phyloP scores from a whole-genome alignment of 2,329 filamentous ascomycete species.

The Ophiostoma sp. region DNA sequence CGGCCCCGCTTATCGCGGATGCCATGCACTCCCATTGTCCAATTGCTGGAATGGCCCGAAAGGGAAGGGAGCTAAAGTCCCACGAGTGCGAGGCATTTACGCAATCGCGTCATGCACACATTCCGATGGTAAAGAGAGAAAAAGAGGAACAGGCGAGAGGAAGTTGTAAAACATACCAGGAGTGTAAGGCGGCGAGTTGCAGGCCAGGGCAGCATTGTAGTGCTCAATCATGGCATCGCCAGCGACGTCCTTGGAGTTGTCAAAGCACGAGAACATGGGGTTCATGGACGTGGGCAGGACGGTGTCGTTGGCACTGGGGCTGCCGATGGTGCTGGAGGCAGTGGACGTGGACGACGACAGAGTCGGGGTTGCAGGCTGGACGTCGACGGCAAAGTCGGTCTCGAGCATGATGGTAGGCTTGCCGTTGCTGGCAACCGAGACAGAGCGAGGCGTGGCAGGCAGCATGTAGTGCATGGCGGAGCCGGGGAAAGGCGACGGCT shows the following conservation, averaged over 20 bases:
- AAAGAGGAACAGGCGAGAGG: neutral
- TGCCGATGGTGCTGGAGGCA: conserved; percentile 78
- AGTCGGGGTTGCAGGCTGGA: conserved; percentile 78
- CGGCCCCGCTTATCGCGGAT: conserved; percentile 8
- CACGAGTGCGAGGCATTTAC: conserved; percentile 15
- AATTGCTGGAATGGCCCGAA: conserved; percentile 3
- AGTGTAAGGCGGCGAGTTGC: conserved; percentile 72
- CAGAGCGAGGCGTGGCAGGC: conserved; percentile 52
- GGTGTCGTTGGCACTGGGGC: conserved; percentile 67
- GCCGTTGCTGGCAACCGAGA: conserved; percentile 73
- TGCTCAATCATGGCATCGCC: conserved; percentile 14
- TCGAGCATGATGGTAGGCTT: conserved; percentile 76
- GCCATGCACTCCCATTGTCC: neutral
- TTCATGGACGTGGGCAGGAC: conserved; percentile 77
- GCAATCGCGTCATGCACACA: conserved; percentile 11
- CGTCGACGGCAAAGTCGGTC: conserved; percentile 61
- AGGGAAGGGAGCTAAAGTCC: conserved; percentile 2
- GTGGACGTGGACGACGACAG: conserved; percentile 70
- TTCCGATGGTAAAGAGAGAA: neutral
- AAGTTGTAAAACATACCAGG: conserved; percentile 61
- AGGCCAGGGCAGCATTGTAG: conserved; percentile 15
- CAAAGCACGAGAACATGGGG: conserved; percentile 68
- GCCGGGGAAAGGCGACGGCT: conserved; percentile 45
- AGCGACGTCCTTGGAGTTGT: conserved; percentile 55
- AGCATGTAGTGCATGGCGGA: conserved; percentile 29